Base-by-base conservation (phyloP, 1,284 basidiomycete species). In the Pseudozyma flocculosa region DNA sequence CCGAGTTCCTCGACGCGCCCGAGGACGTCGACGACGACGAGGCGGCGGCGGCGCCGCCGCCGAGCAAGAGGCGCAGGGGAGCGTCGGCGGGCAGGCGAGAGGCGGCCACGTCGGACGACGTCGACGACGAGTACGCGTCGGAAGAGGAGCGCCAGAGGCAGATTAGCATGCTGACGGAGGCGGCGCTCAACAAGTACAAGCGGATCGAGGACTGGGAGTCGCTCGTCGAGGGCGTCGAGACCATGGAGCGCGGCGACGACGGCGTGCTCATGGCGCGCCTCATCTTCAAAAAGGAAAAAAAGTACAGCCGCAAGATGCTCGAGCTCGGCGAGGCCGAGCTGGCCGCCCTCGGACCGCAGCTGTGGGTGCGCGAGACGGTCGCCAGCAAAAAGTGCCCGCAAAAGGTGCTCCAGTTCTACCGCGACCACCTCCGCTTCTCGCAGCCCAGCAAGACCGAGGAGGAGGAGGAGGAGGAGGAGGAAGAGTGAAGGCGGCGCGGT, bases 371-470 rank as follows among this genome's bases (percentile, higher is more conserved):
- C 38, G 59, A 58, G 44, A 44, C 48, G 2, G 22, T 56, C 7
- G 61, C 50, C 42, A 63, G 62, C 48, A 29, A 42, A 11, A 45
- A 47, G 23, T 68, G 65, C 50, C 65, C 65, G 29, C 65, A 68
- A 23, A 57, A 61, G 46, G 48, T 68, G 24, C 60, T 68, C 50
- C 47, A 58, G 29, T 68, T 68, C 26, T 68, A 68, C 57, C 51
- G 58, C 37, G 34, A 49, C 17, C 65, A 68, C 42, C 40, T 68
- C 2, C 50, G 58, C 2, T 68, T 68, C 39, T 23, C 58, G 21
- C 51, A 50, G 38, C 61, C 55, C 8, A 23, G 19, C 39, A 40
- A 40, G 32, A 4, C 9, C 11, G 32, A 14, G 9, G 4, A 5
- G 4, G 32, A 34, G 9, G 32, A 34, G 32, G 32, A 5, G 11